These are phyloP conservation scores for Hemileccinum rubropunctum DNA, from an alignment of 768 basidiomycete species.

Conservation along the genomic window DNA sequence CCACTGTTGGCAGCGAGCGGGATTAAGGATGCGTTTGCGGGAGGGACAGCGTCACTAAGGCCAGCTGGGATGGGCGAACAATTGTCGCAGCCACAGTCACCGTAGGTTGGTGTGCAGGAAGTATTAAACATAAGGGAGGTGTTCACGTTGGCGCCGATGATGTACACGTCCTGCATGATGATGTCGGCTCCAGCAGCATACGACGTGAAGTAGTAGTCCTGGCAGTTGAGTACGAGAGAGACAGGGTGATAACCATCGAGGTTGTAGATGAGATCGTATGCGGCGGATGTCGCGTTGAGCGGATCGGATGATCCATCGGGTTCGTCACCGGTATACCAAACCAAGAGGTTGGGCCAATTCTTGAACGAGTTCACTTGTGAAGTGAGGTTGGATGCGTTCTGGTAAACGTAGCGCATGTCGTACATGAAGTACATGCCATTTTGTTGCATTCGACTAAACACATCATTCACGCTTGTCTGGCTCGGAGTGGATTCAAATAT, in stretches of 20 bases:
- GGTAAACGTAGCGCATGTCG: conserved; percentile 75
- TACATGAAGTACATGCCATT: conserved; percentile 71
- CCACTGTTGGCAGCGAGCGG: conserved; percentile 23
- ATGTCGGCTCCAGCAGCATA: conserved; percentile 68
- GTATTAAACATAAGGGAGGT: conserved; percentile 60
- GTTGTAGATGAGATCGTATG: conserved; percentile 56
- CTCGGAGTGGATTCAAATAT: conserved; percentile 61
- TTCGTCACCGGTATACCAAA: conserved; percentile 75
- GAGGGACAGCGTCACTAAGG: conserved; percentile 25
- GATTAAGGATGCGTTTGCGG: conserved; percentile 14
- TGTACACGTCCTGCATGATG: conserved; percentile 58
- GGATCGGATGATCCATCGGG: conserved; percentile 70
- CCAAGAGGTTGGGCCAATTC: conserved; percentile 59
- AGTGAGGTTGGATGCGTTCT: conserved; percentile 55
- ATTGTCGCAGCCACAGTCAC: conserved; percentile 71
- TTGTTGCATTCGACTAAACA: conserved; percentile 68
- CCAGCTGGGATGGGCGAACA: conserved; percentile 49
- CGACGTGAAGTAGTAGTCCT: conserved; percentile 59
- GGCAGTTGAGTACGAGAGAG: conserved; percentile 61
- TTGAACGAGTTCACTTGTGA: conserved; percentile 68
- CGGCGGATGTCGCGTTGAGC: conserved; percentile 47
- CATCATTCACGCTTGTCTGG: conserved; percentile 40
- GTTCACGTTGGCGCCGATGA: conserved; percentile 56
- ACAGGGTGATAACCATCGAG: conserved; percentile 68
- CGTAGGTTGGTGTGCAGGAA: conserved; percentile 59